Evolutionary conservation across 225 moss, liverwort and hornwort species (phyloP).

Genomic region (Polytrichum formosum): DNA sequence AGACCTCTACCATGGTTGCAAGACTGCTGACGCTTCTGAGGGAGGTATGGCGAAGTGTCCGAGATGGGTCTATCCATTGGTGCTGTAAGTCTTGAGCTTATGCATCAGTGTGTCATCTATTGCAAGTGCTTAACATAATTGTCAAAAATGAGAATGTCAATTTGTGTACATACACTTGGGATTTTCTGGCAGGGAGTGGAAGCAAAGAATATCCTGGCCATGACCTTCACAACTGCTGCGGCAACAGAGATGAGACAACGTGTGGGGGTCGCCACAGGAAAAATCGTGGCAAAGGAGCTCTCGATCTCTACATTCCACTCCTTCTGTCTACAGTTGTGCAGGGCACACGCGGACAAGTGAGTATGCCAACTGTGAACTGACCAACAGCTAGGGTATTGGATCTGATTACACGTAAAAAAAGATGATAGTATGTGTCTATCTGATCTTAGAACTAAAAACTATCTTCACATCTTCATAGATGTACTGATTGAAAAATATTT

Average conservation of each 20-base stretch:
- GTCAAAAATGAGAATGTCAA: conserved; percentile 8
- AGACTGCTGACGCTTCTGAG: conserved; percentile 42
- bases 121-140: background rate
- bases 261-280: conserved; percentile 71
- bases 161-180: background rate
- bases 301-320: conserved; percentile 85
- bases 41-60: conserved; percentile 29
- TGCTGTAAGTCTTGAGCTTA: background rate
- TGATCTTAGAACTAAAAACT: too few relatives aligned
- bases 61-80: background rate
- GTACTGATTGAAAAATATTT: too few relatives aligned
- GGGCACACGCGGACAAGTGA: conserved; percentile 88
- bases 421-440: too few relatives aligned
- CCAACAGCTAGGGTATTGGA: background rate
- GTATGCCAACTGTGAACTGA: conserved; percentile 9
- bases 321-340: conserved; percentile 90
- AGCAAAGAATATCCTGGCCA: conserved; percentile 75
- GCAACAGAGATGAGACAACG: conserved; percentile 93
- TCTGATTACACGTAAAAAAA: background rate
- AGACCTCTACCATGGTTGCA: conserved; percentile 74
- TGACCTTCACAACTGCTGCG: conserved; percentile 96
- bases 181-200: conserved; percentile 58
- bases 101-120: background rate
- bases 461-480: too few relatives aligned
- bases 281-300: conserved; percentile 71